Conservation (phyloP, 805 yeast species). For the Yarrowia porcina region DNA sequence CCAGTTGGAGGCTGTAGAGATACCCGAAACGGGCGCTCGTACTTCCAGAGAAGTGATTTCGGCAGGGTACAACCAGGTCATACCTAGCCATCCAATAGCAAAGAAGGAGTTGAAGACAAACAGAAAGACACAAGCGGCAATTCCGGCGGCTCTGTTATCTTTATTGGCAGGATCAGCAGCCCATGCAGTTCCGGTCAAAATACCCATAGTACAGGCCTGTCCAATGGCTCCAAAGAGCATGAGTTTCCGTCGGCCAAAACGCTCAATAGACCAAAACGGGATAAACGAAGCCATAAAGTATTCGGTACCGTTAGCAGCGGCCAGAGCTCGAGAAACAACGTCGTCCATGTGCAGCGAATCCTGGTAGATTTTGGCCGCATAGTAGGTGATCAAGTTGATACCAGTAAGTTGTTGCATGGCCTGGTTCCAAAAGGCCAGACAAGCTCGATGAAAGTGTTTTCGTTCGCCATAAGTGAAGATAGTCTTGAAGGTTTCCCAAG, state of each 20-base stretch:
- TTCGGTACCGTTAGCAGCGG: constrained; percentile 41
- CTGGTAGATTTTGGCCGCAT: constrained; percentile 77
- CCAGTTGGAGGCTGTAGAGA: constrained; percentile 18
- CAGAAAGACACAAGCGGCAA: constrained; percentile 20
- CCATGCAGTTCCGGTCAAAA: constrained; percentile 27
- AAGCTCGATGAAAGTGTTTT: constrained; percentile 19
- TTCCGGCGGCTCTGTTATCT: constrained; percentile 8
- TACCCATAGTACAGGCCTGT: constrained; percentile 42
- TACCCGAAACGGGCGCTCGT: constrained; percentile 13
- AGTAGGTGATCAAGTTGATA: constrained; percentile 84
- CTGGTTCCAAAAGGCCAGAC: constrained; percentile 44
- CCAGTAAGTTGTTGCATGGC: constrained; percentile 84
- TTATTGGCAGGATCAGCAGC: constrained; percentile 29
- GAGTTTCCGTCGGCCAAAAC: constrained; percentile 68
- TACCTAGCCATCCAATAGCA: constrained; percentile 25
- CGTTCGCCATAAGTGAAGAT: constrained; percentile 24
- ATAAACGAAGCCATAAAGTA: constrained; percentile 63
- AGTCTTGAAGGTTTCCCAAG: background rate
- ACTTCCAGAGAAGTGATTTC: constrained; percentile 21
- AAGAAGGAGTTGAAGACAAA: constrained; percentile 24
- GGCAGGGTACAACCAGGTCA: constrained; percentile 24
- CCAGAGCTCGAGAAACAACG: constrained; percentile 30
- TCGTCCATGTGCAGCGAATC: constrained; percentile 51
- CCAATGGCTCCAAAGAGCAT: constrained; percentile 68
- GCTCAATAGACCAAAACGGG: constrained; percentile 40